Evolutionary conservation across 352 stramenopile species (phyloP), one percentile per base, ranked within the genome.

Genomic region (Globisporangium yorkense): DNA sequence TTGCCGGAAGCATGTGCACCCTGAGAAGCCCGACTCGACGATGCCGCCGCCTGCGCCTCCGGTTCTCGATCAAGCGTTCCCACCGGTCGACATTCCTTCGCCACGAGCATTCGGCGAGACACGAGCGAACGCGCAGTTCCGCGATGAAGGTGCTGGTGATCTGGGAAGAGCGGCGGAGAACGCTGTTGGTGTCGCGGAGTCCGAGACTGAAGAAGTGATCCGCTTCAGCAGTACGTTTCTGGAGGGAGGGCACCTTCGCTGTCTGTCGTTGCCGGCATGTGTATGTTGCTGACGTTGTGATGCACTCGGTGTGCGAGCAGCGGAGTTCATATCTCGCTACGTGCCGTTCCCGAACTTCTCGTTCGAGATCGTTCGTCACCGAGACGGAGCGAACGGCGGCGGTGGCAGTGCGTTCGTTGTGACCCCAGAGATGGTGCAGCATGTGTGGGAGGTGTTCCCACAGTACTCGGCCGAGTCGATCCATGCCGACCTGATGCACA

Each of bases 291-390:
- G 35, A 40, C 35, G 8, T 3, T 40, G 35, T 12, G 33, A 10
- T 37, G 33, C 5, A 37, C 33, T 10, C 62, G 39, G 4, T 59
- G 20, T 35, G 35, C 10, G 29, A 31, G 49, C 33, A 90, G 80
- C 80, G 15, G 80, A 81, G 46, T 87, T 88, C 40, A n/a, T 92
- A 20, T 83, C 79, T 49, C 71, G 74, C 2, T 92, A 72, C 70
- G 45, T 91, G 9, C 81, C 81, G 41, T 83, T 92, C 48, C 81
- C 81, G 1, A 84, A 82, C 46, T 70, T 92, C 27, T 87, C 78
- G 24, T 89, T 92, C 27, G 81, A 92, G 55, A 88, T 92, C 35
- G 75, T 88, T 20, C 77, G 81, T 6, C 79, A 86, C 44, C 76
- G 65, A 15, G 39, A 66, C 39, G 54, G 62, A 1, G 48, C 20